A percentile compares a stretch with the other conserved stretches of the same genome.
phyloP scores from a whole-genome alignment of 495 filamentous ascomycete species.

The Aspergillus steynii region DNA sequence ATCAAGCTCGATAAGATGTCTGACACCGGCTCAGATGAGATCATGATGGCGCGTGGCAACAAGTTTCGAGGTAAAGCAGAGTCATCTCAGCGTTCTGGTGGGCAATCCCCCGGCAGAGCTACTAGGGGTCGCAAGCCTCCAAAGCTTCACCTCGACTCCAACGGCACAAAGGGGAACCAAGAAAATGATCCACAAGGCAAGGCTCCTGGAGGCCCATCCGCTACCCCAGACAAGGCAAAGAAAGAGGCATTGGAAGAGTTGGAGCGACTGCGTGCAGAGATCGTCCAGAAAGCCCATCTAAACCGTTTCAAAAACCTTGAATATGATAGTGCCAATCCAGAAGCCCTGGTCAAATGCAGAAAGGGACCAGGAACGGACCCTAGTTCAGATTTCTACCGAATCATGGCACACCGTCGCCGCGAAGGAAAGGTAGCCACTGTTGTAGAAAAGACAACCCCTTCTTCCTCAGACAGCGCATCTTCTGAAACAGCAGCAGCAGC shows the following conservation, averaged over 20 bases:
- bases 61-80: not conserved
- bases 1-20: not conserved
- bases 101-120: not conserved
- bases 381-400: constrained; percentile 14
- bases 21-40: not conserved
- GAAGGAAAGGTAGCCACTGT: not conserved
- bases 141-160: not conserved
- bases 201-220: not conserved
- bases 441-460: not conserved
- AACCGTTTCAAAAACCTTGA: constrained; percentile 13
- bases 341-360: constrained; percentile 21
- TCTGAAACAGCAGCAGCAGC: not conserved
- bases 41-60: not conserved
- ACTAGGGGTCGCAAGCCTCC: not conserved
- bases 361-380: constrained; percentile 25
- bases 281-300: constrained; percentile 16
- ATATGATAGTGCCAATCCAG: constrained; percentile 14
- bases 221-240: not conserved
- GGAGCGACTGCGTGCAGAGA: constrained; percentile 15
- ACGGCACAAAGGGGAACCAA: not conserved
- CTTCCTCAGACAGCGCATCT: not conserved
- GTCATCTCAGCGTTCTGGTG: not conserved
- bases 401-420: constrained; percentile 14
- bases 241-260: constrained; percentile 17
- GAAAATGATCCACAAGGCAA: not conserved